Conservation (phyloP, 257 asterid species). For the Rehmannia glutinosa region DNA sequence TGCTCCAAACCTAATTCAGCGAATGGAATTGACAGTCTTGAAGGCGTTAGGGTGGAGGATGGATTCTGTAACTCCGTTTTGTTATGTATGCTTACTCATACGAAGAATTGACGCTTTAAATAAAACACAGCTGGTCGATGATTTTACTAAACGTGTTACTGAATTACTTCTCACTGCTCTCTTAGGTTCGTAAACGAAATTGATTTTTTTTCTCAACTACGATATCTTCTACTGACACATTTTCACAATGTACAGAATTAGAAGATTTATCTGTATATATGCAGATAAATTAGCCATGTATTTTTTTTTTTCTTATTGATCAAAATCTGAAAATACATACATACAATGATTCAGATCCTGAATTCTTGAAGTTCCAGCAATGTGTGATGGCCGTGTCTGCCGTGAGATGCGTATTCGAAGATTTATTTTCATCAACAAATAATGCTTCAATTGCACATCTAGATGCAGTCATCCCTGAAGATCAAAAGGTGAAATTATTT, state of each 20-base stretch:
- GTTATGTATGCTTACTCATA: constrained; percentile 36
- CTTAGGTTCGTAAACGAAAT: constrained; percentile 35
- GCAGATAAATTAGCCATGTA: too few species aligned
- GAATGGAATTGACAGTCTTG: constrained; percentile 62
- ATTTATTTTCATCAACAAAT: constrained; percentile 9
- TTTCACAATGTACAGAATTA: too few species aligned
- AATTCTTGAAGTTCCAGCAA: constrained; percentile 50
- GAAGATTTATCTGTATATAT: too few species aligned
- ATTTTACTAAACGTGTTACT: constrained; percentile 23
- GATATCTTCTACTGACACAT: not conserved
- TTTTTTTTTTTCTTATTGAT: not conserved
- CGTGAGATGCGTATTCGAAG: constrained; percentile 22
- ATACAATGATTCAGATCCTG: constrained; percentile 36
- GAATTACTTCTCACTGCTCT: constrained; percentile 39
- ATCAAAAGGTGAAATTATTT: constrained; percentile 35
- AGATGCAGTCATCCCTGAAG: constrained; percentile 33
- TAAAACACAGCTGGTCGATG: constrained; percentile 16
- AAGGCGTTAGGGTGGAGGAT: constrained; percentile 55
- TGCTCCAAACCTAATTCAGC: constrained; percentile 29
- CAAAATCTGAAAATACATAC: not conserved
- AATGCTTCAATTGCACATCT: constrained; percentile 21
- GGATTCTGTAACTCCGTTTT: constrained; percentile 47
- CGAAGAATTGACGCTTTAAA: constrained; percentile 17
- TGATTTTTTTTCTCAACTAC: not conserved
- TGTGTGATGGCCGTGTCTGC: constrained; percentile 47